These are phyloP conservation scores for Geotrichum bryndzae DNA, from an alignment of 1,139 yeast species.

Conservation along the genomic window DNA sequence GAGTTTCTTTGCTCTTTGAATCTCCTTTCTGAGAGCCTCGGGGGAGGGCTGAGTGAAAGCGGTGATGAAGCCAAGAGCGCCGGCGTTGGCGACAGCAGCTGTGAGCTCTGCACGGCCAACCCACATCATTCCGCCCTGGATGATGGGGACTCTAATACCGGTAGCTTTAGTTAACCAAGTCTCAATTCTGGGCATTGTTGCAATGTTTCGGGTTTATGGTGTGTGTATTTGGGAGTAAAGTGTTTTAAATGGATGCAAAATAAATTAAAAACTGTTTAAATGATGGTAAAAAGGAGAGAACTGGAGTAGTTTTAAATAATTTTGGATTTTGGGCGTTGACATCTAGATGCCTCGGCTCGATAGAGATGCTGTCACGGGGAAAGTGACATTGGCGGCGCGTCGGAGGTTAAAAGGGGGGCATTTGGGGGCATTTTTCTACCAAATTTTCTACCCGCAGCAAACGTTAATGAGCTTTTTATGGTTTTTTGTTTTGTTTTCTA, in stretches of 20 bases:
- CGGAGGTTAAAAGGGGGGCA: too few species aligned
- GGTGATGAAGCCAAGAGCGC: conserved; percentile 35
- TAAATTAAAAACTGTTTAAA: background rate
- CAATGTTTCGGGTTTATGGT: background rate
- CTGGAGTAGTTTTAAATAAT: background rate
- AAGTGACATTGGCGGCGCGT: too few species aligned
- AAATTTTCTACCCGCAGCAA: too few species aligned
- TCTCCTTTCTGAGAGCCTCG: conserved; percentile 32
- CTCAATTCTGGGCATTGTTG: conserved; percentile 22
- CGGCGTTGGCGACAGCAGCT: conserved; percentile 37
- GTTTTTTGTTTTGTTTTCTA: too few species aligned
- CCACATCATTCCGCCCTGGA: conserved; percentile 34
- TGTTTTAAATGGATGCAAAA: background rate
- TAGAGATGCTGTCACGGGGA: background rate
- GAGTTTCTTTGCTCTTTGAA: conserved; percentile 24
- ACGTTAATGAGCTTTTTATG: too few species aligned
- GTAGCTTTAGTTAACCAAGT: conserved; percentile 32
- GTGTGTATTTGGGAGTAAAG: background rate
- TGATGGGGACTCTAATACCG: conserved; percentile 38
- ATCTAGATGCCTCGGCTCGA: background rate
- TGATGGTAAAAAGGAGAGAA: background rate
- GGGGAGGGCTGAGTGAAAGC: conserved; percentile 34
- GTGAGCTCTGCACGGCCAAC: conserved; percentile 35
- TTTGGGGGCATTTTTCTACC: too few species aligned
- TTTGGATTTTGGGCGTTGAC: background rate